A percentile compares a stretch with the other conserved stretches of the same genome.
Evolutionary conservation across 2,329 filamentous ascomycete genomes (phyloP).

Genomic region (Cladosporium oxysporum): DNA sequence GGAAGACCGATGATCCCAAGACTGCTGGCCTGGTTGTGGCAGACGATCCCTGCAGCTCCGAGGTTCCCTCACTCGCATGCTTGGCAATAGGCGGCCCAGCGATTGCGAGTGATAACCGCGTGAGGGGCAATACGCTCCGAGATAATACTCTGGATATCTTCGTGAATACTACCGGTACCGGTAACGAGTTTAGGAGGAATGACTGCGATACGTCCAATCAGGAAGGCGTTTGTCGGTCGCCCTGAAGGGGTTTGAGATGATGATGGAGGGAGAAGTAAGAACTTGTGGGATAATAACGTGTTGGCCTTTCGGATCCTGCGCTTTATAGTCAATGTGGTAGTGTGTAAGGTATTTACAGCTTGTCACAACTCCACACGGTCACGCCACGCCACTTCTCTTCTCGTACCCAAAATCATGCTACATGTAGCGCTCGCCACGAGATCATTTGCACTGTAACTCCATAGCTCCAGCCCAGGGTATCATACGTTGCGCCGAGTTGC

Average conservation of each 20-base stretch:
- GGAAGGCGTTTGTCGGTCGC: not conserved
- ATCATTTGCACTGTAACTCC: not conserved
- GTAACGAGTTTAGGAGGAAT: constrained; percentile 14
- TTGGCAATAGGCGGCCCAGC: not conserved
- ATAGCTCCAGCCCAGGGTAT: constrained; percentile 11
- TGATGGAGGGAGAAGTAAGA: not conserved
- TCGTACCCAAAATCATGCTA: not conserved
- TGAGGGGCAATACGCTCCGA: constrained; percentile 35
- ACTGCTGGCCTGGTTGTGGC: constrained; percentile 30
- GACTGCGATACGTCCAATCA: constrained; percentile 6
- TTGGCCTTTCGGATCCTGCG: not conserved
- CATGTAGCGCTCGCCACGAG: not conserved
- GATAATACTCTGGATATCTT: constrained; percentile 35
- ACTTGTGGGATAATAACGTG: not conserved
- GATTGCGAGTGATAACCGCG: constrained; percentile 32
- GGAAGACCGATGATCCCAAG: constrained; percentile 24
- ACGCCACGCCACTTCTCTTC: not conserved
- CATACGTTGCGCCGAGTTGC: constrained; percentile 5
- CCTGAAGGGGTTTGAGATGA: not conserved
- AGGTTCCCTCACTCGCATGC: not conserved
- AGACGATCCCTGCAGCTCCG: constrained; percentile 26
- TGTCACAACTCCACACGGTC: not conserved
- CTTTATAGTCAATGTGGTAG: not conserved
- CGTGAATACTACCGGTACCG: not conserved
- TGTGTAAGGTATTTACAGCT: not conserved